Evolutionary conservation across 1,284 basidiomycete genomes (phyloP).

Genomic region (Sporisorium iseilematis-ciliati): DNA sequence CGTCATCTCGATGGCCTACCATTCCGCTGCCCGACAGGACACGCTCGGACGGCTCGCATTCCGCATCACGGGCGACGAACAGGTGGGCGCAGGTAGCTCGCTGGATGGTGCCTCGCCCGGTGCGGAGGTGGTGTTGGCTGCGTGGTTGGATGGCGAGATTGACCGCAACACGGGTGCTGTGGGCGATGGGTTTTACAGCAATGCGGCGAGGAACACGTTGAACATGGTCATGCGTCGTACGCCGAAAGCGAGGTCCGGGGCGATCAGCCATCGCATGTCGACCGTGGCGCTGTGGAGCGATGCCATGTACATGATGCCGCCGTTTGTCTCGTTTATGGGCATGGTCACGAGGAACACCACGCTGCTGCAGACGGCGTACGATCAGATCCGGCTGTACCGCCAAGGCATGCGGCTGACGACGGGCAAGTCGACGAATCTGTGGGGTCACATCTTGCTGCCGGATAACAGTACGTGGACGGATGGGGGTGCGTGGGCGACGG

Average conservation of each 20-base stretch:
- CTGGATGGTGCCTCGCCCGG: conserved; percentile 64
- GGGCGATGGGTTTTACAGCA: conserved; percentile 72
- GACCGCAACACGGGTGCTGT: conserved; percentile 35
- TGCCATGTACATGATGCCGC: conserved; percentile 85
- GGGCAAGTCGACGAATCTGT: conserved; percentile 71
- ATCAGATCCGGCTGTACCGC: conserved; percentile 83
- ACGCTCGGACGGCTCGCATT: conserved; percentile 57
- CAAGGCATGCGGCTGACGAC: conserved; percentile 73
- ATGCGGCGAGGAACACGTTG: conserved; percentile 79
- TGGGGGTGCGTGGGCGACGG: conserved; percentile 76
- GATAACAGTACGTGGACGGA: conserved; percentile 62
- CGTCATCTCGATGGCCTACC: conserved; percentile 58
- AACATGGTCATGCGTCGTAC: conserved; percentile 78
- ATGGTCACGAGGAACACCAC: conserved; percentile 78
- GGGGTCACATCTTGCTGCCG: conserved; percentile 60
- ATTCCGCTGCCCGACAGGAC: conserved; percentile 56
- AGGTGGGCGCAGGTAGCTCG: conserved; percentile 45
- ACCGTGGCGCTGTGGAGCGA: conserved; percentile 65
- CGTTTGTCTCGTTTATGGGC: conserved; percentile 91
- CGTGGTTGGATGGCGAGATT: conserved; percentile 60
- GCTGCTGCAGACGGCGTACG: conserved; percentile 79
- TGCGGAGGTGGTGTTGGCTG: conserved; percentile 60
- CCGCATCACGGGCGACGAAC: conserved; percentile 64
- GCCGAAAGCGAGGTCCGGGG: conserved; percentile 72
- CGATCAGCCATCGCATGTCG: conserved; percentile 68